These are phyloP conservation scores for Agaricus sinodeliciosus DNA, from an alignment of 768 basidiomycete species.

Conservation along the genomic window DNA sequence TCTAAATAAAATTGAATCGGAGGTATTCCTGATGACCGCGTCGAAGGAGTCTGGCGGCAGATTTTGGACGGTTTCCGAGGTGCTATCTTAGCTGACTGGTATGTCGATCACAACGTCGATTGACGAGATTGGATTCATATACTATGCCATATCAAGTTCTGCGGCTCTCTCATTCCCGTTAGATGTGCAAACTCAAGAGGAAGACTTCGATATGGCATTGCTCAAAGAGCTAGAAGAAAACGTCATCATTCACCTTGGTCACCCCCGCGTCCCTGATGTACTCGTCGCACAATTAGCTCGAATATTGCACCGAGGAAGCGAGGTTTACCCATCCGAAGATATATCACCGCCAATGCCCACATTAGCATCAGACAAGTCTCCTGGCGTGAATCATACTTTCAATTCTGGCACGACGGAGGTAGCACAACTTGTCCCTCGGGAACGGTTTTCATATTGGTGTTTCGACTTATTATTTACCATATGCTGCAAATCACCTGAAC, in stretches of 20 bases:
- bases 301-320: conserved; percentile 68
- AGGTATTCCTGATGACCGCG: conserved; percentile 56
- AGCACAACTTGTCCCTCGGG: conserved; percentile 55
- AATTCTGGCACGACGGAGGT: conserved; percentile 55
- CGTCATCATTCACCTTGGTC: conserved; percentile 71
- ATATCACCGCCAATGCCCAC: conserved; percentile 11
- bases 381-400: conserved; percentile 29
- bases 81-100: conserved; percentile 84
- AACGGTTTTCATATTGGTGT: conserved; percentile 91
- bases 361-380: conserved; percentile 13
- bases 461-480: conserved; percentile 81
- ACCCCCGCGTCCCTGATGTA: conserved; percentile 60
- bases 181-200: conserved; percentile 67
- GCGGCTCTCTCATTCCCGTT: conserved; percentile 48
- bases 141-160: conserved; percentile 34
- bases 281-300: conserved; percentile 63
- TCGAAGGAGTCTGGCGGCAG: conserved; percentile 84
- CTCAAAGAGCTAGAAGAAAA: conserved; percentile 74
- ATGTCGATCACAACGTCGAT: conserved; percentile 16
- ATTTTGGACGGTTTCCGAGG: conserved; percentile 77
- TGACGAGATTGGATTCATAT: background rate
- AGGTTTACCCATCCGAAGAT: conserved; percentile 40
- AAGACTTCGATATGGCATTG: conserved; percentile 81
- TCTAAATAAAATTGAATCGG: background rate
- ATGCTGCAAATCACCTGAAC: conserved; percentile 60